Conservation (phyloP, 306 rosid genomes). For the Vachellia collinsii region DNA sequence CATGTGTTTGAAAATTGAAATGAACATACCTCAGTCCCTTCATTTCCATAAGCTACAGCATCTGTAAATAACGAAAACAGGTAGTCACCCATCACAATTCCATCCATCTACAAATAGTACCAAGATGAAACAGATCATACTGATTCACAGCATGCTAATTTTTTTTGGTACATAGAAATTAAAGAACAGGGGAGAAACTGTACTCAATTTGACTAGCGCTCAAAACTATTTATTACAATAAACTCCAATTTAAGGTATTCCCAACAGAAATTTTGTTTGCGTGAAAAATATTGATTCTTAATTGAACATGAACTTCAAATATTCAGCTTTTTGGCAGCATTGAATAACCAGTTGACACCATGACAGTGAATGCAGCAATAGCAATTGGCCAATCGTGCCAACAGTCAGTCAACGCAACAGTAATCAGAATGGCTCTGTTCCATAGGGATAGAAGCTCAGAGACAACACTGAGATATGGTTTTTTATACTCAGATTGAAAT, state of each 20-base stretch:
- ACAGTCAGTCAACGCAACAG: background rate
- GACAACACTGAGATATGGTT: background rate
- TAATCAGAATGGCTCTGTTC: background rate
- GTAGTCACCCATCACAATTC: conserved; percentile 20
- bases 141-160: background rate
- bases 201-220: background rate
- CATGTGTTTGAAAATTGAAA: conserved; percentile 31
- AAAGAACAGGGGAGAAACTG: background rate
- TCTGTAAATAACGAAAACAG: conserved; percentile 56
- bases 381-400: background rate
- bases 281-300: background rate
- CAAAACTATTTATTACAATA: background rate
- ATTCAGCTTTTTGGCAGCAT: background rate
- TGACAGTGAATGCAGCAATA: conserved; percentile 15
- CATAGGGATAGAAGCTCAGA: background rate
- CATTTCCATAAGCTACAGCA: conserved; percentile 82
- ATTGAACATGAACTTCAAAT: background rate
- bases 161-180: background rate
- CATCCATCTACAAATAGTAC: background rate
- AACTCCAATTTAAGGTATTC: background rate
- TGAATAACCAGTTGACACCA: background rate
- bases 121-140: conserved; percentile 8
- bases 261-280: background rate
- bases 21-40: conserved; percentile 64
- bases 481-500: background rate